Evolutionary conservation across 2,329 filamentous ascomycete species (phyloP).

Genomic region (Exophiala viscosa): DNA sequence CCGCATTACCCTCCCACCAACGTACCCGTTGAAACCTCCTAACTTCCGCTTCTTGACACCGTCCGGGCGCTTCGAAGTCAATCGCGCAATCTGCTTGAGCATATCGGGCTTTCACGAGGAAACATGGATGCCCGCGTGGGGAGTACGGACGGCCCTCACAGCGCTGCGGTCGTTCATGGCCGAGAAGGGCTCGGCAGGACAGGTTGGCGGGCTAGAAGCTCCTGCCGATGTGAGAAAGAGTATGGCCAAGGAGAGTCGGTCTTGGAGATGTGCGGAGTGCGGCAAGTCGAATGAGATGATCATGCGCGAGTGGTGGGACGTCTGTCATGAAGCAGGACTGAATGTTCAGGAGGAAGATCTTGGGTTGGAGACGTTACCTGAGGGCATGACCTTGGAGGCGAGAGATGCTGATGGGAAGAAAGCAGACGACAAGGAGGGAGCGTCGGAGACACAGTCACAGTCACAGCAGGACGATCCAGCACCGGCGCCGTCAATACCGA

Average conservation of each 20-base stretch:
- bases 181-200: constrained; percentile 71
- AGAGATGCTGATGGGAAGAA: constrained; percentile 51
- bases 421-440: neutral
- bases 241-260: constrained; percentile 64
- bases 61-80: constrained; percentile 88
- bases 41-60: constrained; percentile 95
- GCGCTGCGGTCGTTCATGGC: constrained; percentile 89
- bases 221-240: constrained; percentile 62
- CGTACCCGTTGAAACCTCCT: constrained; percentile 87
- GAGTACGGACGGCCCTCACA: constrained; percentile 79
- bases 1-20: constrained; percentile 82
- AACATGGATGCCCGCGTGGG: constrained; percentile 98
- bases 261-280: constrained; percentile 69
- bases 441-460: neutral
- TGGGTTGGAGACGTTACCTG: constrained; percentile 47
- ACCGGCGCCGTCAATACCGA: neutral
- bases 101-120: constrained; percentile 96
- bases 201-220: constrained; percentile 84
- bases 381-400: constrained; percentile 63
- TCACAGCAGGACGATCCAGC: neutral
- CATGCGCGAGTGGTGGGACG: constrained; percentile 64
- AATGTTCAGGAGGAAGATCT: constrained; percentile 38
- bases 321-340: constrained; percentile 45
- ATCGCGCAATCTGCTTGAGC: constrained; percentile 91
- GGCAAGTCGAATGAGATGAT: constrained; percentile 69